phyloP scores from a whole-genome alignment of 352 stramenopile species.

The Globisporangium emineosum region DNA sequence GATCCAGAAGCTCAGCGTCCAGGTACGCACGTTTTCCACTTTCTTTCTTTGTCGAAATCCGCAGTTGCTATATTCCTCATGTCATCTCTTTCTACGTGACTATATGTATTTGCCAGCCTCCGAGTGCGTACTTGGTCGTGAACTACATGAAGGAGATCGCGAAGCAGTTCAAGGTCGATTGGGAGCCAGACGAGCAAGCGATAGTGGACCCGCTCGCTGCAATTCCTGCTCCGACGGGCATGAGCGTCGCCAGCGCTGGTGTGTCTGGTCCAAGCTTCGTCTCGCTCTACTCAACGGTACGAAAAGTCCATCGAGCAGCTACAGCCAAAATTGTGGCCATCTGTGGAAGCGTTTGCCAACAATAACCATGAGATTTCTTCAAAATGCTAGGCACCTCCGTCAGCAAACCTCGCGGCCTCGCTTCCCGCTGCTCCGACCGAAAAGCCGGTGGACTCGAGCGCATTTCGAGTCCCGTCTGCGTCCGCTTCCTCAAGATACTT shows the following conservation, averaged over 20 bases:
- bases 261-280: conserved; percentile 86
- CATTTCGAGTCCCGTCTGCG: conserved; percentile 13
- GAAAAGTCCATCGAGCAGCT: neutral
- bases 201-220: conserved; percentile 80
- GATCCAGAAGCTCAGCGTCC: conserved; percentile 92
- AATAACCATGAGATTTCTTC: no score
- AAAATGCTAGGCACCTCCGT: conserved; percentile 28
- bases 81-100: neutral
- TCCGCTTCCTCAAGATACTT: conserved; percentile 20
- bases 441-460: conserved; percentile 17
- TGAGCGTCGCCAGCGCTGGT: conserved; percentile 68
- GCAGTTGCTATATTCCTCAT: neutral
- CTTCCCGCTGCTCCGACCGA: conserved; percentile 38
- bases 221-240: conserved; percentile 88
- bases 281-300: conserved; percentile 63
- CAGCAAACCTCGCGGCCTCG: conserved; percentile 16
- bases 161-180: conserved; percentile 94
- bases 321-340: neutral
- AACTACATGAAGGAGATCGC: conserved; percentile 96
- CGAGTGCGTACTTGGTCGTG: conserved; percentile 92
- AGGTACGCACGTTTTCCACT: conserved; percentile 26
- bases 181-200: conserved; percentile 79
- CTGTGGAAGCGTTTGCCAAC: neutral
- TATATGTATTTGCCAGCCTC: conserved; percentile 50
- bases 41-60: neutral